Evolutionary conservation across 495 filamentous ascomycete species (phyloP), one percentile per base, ranked within the genome.

Genomic region (Hypoxylon trugodes): DNA sequence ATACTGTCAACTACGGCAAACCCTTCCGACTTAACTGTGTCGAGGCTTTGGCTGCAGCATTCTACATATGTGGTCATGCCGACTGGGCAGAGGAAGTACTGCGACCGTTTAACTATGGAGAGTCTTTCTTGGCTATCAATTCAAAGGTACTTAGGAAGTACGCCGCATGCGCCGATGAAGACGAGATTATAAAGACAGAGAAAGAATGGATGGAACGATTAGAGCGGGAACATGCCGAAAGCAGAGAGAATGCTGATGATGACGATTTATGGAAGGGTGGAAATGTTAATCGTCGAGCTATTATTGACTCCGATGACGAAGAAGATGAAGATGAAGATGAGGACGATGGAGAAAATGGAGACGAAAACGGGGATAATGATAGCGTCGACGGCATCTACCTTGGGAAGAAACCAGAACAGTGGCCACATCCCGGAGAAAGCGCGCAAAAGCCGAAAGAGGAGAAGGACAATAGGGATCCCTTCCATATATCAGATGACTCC

Each of bases 1-100:
- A 98, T 71, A 89, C 90, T 1, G 95, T 97, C 70, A 98, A 98
- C 78, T 98, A 98, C 76, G 95, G 95, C 10, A 89, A 91, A 68
- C 95, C 95, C 13, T 95, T 91, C 89, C 82, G 92, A 50, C 74
- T 98, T 35, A 98, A 98, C 75, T 98, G 95, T 65, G 95, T 90
- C 38, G 95, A 98, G 77, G 95, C 95, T 3, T 79, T 98, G 40
- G 96, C 93, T 4, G 95, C 95, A 10, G 89, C 88, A 16, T 98
- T 95, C 75, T 89, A 81, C 61, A 98, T 98, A 61, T 97, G 93
- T 69, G 92, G 95, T 21, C 90, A 95, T 70, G 72, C 81, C 32
- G 94, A 96, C 21, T 98, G 95, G 95, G 93, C 95, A 0, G 85
- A 88, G 51, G 83, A 91, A 33, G 83, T 96, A 4, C 74, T 98